A percentile compares a stretch with the other conserved stretches of the same genome.
These are phyloP conservation scores for Dactylellina cionopaga DNA, from an alignment of 2,329 filamentous ascomycete genomes.

Conservation along the genomic window DNA sequence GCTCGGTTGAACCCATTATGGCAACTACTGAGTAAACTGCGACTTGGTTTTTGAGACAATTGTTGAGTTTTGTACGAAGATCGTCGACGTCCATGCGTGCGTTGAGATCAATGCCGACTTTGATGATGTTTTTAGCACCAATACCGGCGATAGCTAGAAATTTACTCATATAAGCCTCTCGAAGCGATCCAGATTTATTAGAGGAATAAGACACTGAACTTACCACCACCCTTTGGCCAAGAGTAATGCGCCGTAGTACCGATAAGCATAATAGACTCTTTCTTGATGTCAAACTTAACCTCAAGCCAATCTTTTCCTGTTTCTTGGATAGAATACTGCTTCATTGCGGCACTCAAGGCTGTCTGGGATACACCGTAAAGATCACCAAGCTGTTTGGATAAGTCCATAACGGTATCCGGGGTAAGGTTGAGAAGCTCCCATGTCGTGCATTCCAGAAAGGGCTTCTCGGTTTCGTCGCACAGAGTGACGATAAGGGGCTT, in stretches of 20 bases:
- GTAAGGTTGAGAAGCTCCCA: conserved; percentile 65
- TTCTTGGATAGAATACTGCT: conserved; percentile 61
- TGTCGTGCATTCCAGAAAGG: conserved; percentile 60
- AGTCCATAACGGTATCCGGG: conserved; percentile 61
- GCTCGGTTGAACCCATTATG: conserved; percentile 65
- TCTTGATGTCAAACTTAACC: conserved; percentile 59
- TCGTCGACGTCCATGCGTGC: conserved; percentile 61
- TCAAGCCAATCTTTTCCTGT: conserved; percentile 61
- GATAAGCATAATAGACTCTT: conserved; percentile 60
- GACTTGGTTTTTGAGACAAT: conserved; percentile 56
- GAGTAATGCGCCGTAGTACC: conserved; percentile 64
- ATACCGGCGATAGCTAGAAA: conserved; percentile 62
- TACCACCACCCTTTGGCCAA: conserved; percentile 65
- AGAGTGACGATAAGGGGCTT: conserved; percentile 58
- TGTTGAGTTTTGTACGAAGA: conserved; percentile 59
- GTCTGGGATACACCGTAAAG: conserved; percentile 62
- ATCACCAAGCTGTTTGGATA: conserved; percentile 60
- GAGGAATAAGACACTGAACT: conserved; percentile 52
- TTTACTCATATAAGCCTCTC: not conserved
- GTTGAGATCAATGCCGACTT: conserved; percentile 61
- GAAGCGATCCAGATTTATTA: not conserved
- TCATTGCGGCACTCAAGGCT: conserved; percentile 59
- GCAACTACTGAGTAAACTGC: conserved; percentile 63
- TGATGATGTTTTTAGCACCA: conserved; percentile 62
- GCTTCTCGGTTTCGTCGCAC: conserved; percentile 57